Conservation (phyloP, 257 asterid genomes). For the Primulina eburnea region DNA sequence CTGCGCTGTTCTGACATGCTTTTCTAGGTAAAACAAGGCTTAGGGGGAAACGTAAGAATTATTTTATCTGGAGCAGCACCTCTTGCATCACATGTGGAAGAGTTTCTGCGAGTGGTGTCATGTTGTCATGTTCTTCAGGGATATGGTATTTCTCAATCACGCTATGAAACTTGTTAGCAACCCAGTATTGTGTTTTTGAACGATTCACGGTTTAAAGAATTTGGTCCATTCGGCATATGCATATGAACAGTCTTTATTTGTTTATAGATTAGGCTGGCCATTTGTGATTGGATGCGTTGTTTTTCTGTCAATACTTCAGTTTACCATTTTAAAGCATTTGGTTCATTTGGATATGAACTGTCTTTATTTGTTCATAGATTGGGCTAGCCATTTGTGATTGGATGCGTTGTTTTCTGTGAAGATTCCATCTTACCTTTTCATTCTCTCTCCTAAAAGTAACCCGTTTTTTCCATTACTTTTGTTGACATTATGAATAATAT, state of each 20-base stretch:
- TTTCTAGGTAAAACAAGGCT: slow-evolving; percentile 79
- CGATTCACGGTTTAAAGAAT: neutral
- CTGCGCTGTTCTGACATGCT: slow-evolving; percentile 20
- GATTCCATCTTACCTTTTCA: slow-evolving; percentile 16
- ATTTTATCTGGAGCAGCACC: slow-evolving; percentile 99
- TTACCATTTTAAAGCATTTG: neutral
- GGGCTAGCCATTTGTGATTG: neutral
- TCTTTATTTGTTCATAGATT: slow-evolving; percentile 1
- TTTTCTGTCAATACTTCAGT: neutral
- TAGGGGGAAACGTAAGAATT: slow-evolving; percentile 85
- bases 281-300: neutral
- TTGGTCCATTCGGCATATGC: neutral
- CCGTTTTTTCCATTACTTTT: neutral
- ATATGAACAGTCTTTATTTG: neutral
- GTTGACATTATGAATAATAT: neutral
- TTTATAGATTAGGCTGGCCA: neutral
- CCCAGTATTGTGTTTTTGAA: neutral
- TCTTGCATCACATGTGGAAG: slow-evolving; percentile 91
- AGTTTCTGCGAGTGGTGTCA: slow-evolving; percentile 77
- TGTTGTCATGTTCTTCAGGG: slow-evolving; percentile 89
- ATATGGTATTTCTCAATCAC: slow-evolving; percentile 59
- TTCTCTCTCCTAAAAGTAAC: slow-evolving; percentile 5
- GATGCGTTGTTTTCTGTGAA: slow-evolving; percentile 16
- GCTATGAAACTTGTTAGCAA: slow-evolving; percentile 13
- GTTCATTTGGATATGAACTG: slow-evolving; percentile 3